Base-by-base conservation (phyloP, 176 grass and related monocot genomes). In the Eremochloa ophiuroides region DNA sequence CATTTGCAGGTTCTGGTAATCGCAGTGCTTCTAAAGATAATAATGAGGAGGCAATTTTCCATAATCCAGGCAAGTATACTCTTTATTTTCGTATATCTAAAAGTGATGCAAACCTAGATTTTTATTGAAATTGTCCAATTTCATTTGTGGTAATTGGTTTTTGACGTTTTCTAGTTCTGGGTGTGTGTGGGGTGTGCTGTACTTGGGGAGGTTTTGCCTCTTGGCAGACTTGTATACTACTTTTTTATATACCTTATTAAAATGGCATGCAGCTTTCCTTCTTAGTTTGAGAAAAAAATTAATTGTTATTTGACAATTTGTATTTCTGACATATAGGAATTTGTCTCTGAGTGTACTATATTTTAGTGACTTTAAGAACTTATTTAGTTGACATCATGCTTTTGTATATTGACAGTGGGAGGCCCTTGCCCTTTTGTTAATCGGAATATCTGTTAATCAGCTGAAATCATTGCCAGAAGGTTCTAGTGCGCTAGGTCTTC, bases 381-480 rank as follows among this genome's bases (percentile, higher is more conserved):
- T 70, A 61, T 72, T 48, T 72, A 46, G 80, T 51, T 88, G 66
- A 89, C 73, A 72, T 26, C 55, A 30, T 56, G 16, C 62, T 85
- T 63, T 82, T 83, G 0, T 74, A 60, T 72, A 80, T 53, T 63
- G 15, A 73, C 88, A 98, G 95, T 98, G 92, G 95, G 95, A 98
- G 72, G 95, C 95, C 61, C 95, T 98, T 85, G 93, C 92, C 23
- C 87, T 98, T 31, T 91, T 98, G 84, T 91, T 98, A 70, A 98
- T 98, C 53, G 95, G 95, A 86, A 94, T 98, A 77, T 94, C 89
- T 35, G 92, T 98, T 77, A 98, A 98, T 88, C 95, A 98, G 80
- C 83, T 98, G 66, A 94, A 89, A 77, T 93, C 92, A 62, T 42
- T 91, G 81, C 95, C 95, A 33, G 95, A 98, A 85, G 95, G 92